These are phyloP conservation scores for Pyrenochaeta sp. DNA, from an alignment of 2,329 filamentous ascomycete genomes.

Conservation along the genomic window DNA sequence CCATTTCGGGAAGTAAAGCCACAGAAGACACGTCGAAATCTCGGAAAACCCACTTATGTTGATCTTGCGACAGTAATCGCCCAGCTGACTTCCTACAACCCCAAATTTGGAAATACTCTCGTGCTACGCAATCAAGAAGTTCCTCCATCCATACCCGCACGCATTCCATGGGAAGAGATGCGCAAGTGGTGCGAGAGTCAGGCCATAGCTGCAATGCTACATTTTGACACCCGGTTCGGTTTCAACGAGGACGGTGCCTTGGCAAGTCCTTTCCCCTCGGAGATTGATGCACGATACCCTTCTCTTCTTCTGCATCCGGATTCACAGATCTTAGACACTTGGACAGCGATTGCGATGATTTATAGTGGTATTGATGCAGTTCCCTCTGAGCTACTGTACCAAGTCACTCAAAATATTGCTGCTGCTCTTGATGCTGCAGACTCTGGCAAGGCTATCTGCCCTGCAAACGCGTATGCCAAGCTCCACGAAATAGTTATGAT, in stretches of 20 bases:
- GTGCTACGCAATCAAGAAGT: not conserved
- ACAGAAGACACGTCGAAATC: constrained; percentile 12
- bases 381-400: constrained; percentile 27
- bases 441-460: no score
- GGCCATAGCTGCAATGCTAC: constrained; percentile 45
- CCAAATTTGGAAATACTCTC: no score
- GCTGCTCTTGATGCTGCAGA: constrained; percentile 8
- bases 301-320: constrained; percentile 44
- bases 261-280: constrained; percentile 31
- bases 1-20: constrained; percentile 20
- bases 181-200: constrained; percentile 39
- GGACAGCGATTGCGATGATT: constrained; percentile 9
- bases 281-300: constrained; percentile 39
- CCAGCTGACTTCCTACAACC: not conserved
- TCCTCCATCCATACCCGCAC: not conserved
- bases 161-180: constrained; percentile 19
- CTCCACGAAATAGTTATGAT: constrained; percentile 38
- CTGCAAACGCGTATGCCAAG: no score
- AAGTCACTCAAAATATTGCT: constrained; percentile 23
- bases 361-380: constrained; percentile 16
- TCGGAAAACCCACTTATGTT: constrained; percentile 32
- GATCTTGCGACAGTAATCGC: constrained; percentile 23
- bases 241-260: constrained; percentile 28
- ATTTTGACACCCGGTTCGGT: constrained; percentile 36
- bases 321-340: constrained; percentile 7